Conservation (phyloP, 129 eudicot species). For the Calendula officinalis region DNA sequence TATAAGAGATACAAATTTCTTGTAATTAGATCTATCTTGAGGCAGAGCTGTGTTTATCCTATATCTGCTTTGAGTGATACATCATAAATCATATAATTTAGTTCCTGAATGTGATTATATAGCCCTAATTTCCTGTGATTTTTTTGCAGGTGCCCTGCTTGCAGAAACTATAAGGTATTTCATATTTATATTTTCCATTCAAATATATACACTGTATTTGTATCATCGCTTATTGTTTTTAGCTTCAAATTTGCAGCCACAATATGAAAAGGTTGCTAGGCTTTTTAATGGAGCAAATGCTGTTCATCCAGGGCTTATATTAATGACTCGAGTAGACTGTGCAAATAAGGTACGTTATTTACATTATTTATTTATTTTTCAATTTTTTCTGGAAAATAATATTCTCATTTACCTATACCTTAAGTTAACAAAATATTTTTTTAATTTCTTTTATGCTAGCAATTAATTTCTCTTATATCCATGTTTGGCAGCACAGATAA, state of each 20-base stretch:
- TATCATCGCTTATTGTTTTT: constrained; percentile 7
- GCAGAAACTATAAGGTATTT: constrained; percentile 79
- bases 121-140: neutral
- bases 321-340: constrained; percentile 81
- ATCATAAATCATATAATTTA: neutral
- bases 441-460: constrained; percentile 18
- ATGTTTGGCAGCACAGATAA: constrained; percentile 97
- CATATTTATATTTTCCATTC: too few species aligned
- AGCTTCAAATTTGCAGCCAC: constrained; percentile 49
- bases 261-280: constrained; percentile 80
- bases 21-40: neutral
- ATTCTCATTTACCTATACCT: too few species aligned
- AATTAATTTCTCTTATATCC: constrained; percentile 38
- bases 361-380: neutral
- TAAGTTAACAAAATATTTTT: too few species aligned
- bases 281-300: constrained; percentile 74
- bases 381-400: too few species aligned
- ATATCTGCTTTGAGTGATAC: neutral
- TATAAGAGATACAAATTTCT: too few species aligned
- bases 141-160: constrained; percentile 82
- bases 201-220: neutral
- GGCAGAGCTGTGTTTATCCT: neutral
- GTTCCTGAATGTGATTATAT: neutral
- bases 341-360: constrained; percentile 58
- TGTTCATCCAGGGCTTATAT: constrained; percentile 63